Evolutionary conservation across 2,329 filamentous ascomycete species (phyloP).

Genomic region (Diaporthe caulivora): DNA sequence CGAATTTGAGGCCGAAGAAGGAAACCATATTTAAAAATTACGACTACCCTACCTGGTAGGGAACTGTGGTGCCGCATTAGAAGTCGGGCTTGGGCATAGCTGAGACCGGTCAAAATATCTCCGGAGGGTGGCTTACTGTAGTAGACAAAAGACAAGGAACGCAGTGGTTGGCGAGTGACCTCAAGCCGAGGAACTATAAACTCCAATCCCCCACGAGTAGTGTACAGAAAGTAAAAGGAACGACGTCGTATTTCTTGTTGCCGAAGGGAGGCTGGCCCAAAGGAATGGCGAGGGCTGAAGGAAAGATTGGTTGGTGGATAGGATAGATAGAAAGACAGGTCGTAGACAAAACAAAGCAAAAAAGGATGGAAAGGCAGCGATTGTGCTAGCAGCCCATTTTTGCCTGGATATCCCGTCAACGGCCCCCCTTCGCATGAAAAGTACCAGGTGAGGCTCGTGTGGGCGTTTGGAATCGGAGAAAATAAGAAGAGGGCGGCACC

Average conservation of each 20-base stretch:
- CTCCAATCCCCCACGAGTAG: conserved; percentile 3
- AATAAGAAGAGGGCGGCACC: background rate
- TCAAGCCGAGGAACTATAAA: conserved; percentile 3
- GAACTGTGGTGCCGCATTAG: background rate
- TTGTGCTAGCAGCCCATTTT: conserved; percentile 36
- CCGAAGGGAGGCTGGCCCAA: conserved; percentile 2
- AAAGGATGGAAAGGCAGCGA: conserved; percentile 11
- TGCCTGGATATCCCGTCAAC: conserved; percentile 18
- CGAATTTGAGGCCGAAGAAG: conserved; percentile 69
- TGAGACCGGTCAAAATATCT: background rate
- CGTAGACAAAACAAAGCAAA: conserved; percentile 23
- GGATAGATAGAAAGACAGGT: background rate
- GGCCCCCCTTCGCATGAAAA: conserved; percentile 1
- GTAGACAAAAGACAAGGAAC: conserved; percentile 18
- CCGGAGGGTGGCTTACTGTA: background rate
- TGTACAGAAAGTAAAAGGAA: background rate
- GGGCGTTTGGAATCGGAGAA: conserved; percentile 2
- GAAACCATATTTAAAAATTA: conserved; percentile 62
- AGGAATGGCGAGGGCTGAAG: conserved; percentile 31
- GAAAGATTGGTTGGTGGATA: background rate
- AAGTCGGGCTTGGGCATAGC: background rate
- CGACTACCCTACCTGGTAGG: background rate
- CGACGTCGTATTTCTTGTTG: background rate
- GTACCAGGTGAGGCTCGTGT: conserved; percentile 10
- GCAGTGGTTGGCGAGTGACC: background rate